Conservation (phyloP, 495 filamentous ascomycete genomes). For the Hypoxylon intermedium region DNA sequence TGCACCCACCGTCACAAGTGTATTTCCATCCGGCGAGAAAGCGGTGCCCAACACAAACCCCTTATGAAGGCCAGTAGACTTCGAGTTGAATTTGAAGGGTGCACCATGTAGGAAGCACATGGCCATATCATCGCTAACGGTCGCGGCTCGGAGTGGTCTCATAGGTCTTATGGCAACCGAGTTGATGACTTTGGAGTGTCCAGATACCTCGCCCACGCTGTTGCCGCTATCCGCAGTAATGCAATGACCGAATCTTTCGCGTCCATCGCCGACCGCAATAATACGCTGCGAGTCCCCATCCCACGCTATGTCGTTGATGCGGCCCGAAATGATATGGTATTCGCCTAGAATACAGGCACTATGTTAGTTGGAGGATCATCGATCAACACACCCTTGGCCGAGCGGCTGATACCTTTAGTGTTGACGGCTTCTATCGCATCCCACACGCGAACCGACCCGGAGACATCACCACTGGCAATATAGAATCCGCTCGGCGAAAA, state of each 20-base stretch:
- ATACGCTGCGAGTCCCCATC: constrained; percentile 96
- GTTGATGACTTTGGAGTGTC: constrained; percentile 90
- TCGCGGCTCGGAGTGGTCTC: constrained; percentile 86
- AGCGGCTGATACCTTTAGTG: constrained; percentile 60
- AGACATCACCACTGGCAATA: constrained; percentile 89
- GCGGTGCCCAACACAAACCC: constrained; percentile 86
- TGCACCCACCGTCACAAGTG: constrained; percentile 85
- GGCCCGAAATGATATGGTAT: constrained; percentile 91
- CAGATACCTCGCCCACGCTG: constrained; percentile 89
- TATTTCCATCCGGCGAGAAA: constrained; percentile 88
- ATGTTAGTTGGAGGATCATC: constrained; percentile 16
- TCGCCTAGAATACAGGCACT: constrained; percentile 63
- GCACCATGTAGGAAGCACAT: constrained; percentile 92
- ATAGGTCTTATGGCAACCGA: constrained; percentile 87
- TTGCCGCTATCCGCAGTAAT: constrained; percentile 96
- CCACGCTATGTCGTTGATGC: constrained; percentile 96
- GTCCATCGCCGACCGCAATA: constrained; percentile 93
- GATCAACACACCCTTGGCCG: not conserved
- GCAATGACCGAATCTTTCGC: constrained; percentile 91
- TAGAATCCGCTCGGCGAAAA: constrained; percentile 96
- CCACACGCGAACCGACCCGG: constrained; percentile 88
- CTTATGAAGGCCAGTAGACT: constrained; percentile 76
- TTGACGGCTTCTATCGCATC: constrained; percentile 72
- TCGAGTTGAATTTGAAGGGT: constrained; percentile 90
- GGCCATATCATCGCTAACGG: constrained; percentile 86